Base-by-base conservation (phyloP, 148 eudicot species). In the Vaccinium darrowii region DNA sequence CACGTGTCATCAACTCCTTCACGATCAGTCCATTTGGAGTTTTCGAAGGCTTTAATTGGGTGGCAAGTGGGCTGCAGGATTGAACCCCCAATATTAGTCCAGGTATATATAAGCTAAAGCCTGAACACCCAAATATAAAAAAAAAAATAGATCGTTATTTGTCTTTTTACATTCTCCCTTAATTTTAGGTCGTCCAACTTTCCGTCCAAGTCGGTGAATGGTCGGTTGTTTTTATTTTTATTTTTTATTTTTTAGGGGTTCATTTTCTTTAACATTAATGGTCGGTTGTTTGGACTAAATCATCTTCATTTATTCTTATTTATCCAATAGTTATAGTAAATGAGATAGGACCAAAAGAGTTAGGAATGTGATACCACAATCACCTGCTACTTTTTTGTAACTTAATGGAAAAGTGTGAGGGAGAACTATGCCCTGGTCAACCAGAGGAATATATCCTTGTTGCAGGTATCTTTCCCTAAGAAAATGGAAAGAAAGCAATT, bases 131-230 rank as follows among this genome's bases (percentile, higher is more conserved):
- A 1, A 43, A 6, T 5, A 43, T 43, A 4, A 3, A 0, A 5
- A 5, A 43, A 43, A 0, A 43, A 5, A 43, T 0, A 4, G 5
- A 43, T 1, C 0, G 6, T 43, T 43, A 43, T 0, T 63, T n/a
- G 56, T 23, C 83, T 16, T 74, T 33, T 80, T 43, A 81, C 63
- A 23, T n/a, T 36, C 53, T 62, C 33, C 73, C 18, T 19, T 39
- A 27, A 39, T 81, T 81, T 19, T 51, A 5, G 67, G 12, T n/a
- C 5, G 73, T 62, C 25, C 33, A 30, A 25, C 47, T 80, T 58
- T 80, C 69, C 27, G 25, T 60, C 73, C 73, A 81, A 39, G 30
- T 43, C n/a, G 53, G 71, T 80, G 3, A 19, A 60, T 81, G 83
- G 39, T 36, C 3, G 36, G 36, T 33, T 33, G 33, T 30, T 30